Percentiles rank a stretch among this genome's conserved stretches.
phyloP scores from a whole-genome alignment of 192 early-diverging fungal genomes.

The Linnemannia zychae region DNA sequence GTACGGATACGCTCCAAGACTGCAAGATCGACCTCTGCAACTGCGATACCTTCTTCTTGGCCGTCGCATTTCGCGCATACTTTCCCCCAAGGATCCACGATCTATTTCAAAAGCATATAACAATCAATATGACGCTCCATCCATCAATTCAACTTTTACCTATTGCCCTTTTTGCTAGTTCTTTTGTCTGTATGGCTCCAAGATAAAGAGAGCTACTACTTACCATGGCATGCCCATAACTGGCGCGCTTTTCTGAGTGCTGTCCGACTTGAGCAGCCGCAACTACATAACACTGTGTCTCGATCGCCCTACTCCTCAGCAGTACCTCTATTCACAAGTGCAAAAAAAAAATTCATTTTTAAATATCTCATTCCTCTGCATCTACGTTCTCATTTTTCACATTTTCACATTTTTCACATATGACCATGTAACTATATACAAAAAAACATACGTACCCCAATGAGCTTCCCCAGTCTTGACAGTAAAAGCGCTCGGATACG shows the following conservation, averaged over 20 bases:
- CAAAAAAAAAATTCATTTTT: background rate
- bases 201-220: background rate
- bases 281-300: conserved; percentile 87
- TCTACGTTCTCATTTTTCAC: background rate
- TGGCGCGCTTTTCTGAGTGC: conserved; percentile 77
- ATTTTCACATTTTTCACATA: background rate
- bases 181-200: too few species aligned
- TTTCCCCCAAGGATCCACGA: conserved; percentile 88
- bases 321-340: conserved; percentile 65
- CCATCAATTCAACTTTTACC: too few species aligned
- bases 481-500: conserved; percentile 89
- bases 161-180: conserved; percentile 56
- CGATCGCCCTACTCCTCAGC: conserved; percentile 85
- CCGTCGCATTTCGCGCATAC: conserved; percentile 76
- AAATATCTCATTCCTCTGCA: too few species aligned
- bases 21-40: conserved; percentile 76
- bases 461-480: conserved; percentile 85
- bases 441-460: conserved; percentile 69
- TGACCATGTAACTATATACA: too few species aligned
- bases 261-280: conserved; percentile 84
- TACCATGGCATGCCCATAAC: conserved; percentile 87
- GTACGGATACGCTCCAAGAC: conserved; percentile 69
- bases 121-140: background rate
- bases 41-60: conserved; percentile 69
- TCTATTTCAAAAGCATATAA: conserved; percentile 49